Evolutionary conservation across 352 stramenopile species (phyloP), one percentile per base, ranked within the genome.

Genomic region (Globisporangium ultimum): DNA sequence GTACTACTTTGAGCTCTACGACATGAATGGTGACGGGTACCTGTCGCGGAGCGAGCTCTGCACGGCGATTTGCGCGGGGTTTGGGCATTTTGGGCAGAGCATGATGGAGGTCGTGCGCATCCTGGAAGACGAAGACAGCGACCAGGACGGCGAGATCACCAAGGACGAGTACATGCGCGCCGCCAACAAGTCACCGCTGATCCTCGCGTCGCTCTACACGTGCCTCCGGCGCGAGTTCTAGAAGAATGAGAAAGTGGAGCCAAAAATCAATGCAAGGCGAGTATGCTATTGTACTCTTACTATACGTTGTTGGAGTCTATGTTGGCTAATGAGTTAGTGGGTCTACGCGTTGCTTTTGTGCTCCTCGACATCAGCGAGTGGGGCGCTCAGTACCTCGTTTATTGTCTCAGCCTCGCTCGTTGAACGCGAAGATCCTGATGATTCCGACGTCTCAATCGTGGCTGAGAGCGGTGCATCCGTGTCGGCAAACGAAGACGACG

Each of bases 171-270:
- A 76, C 43, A 58, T 80, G 22, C 61, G 65, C 14, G 71, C 71
- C 0, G 68, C 71, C 20, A 48, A 60, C n/a, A 61, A 64, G 38
- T 76, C 68, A 18, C 54, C 67, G 12, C 52, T 72, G 13, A 74
- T 80, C 48, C 62, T 76, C 21, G 71, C 71, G 20, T 74, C 71
- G 46, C 62, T 80, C 22, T 76, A 80, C 65, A 80, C 71, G 45
- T 79, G 64, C 40, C 48, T 75, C 11, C 63, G 55, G 22, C 50
- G 40, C 48, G 55, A 61, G 18, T 18, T 36, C 17, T 61, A 43
- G 21, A n/a, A 34, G 3, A 34, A 32, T 14, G 12, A 40, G 48
- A 14, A 24, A 52, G 40, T 45, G 40, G 40, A 45, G 17, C 4
- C 17, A 8, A 15, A 15, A 18, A 1, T 15, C 40, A 45, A n/a